Base-by-base conservation (phyloP, 2,329 filamentous ascomycete genomes). In the Colletotrichum karsti region DNA sequence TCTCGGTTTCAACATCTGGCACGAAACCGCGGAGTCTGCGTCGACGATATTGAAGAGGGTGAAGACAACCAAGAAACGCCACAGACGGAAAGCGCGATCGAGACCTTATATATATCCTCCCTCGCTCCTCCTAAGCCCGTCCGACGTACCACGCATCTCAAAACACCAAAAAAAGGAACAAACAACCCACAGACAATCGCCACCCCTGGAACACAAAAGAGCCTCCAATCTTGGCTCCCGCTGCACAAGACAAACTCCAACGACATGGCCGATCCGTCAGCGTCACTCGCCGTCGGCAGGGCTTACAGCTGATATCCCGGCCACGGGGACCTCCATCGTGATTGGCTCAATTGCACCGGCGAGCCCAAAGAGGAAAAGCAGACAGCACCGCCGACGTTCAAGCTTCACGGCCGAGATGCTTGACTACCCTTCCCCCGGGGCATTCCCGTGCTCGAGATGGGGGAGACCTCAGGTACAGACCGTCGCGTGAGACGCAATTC, bases 221-320 rank as follows among this genome's bases (percentile, higher is more conserved):
- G 64, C 64, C 64, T 64, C 64, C 60, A 64, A 67, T 58, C 64
- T 67, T 67, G 60, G 64, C 64, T 64, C 60, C 64, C 60, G 64
- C 60, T 33, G 50, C 28, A 53, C 46, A n/a, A 30, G 10, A 53
- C 18, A 12, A 33, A 53, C 28, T 13, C 50, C 50, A 53, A 53
- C 13, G 10, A 53, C 50, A 35, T 12, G 15, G n/a, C n/a, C n/a
- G n/a, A n/a, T n/a, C n/a, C n/a, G n/a, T n/a, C 30, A 37, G 41
- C 26, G n/a, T 58, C 41, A 48, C 55, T 35, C 28, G 28, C 50
- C 50, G 50, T 28, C 4, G 30, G n/a, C 24, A n/a, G 50, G 13
- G n/a, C 15, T 35, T 8, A 28, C 50, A 28, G 35, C 50, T 53
- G 6, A 53, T 53, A 53, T 28, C 50, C 50, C 28, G 0, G 0